Conservation (phyloP, 2,329 filamentous ascomycete genomes). For the Raffaelea arxii region DNA sequence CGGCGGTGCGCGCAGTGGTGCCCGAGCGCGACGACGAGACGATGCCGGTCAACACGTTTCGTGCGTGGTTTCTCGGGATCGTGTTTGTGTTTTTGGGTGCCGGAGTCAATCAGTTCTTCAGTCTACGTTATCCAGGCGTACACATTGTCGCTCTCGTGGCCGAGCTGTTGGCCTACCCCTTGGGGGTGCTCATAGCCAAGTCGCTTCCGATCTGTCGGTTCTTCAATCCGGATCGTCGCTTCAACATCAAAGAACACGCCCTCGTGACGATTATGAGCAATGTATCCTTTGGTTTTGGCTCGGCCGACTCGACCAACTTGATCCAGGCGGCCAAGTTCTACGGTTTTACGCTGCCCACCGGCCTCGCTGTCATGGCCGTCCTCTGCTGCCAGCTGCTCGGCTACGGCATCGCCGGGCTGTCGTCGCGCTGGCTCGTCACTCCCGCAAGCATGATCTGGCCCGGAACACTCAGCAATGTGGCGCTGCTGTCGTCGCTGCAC, state of each 20-base stretch:
- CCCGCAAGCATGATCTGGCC: constrained; percentile 30
- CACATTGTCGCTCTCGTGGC: constrained; percentile 35
- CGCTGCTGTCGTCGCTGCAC: constrained; percentile 27
- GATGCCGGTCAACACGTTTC: constrained; percentile 34
- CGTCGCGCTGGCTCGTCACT: constrained; percentile 25
- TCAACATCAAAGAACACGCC: constrained; percentile 37
- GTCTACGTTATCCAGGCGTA: constrained; percentile 33
- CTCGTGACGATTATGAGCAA: constrained; percentile 38
- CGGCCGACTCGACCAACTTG: constrained; percentile 34
- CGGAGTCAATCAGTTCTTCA: constrained; percentile 37
- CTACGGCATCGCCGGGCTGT: constrained; percentile 28
- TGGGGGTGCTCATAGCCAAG: constrained; percentile 28
- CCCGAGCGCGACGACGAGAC: constrained; percentile 21
- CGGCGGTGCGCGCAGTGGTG: constrained; percentile 21
- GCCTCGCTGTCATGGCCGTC: constrained; percentile 26
- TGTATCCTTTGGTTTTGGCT: constrained; percentile 35
- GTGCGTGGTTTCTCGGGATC: constrained; percentile 33
- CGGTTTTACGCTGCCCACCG: constrained; percentile 26
- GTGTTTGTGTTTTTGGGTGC: constrained; percentile 35
- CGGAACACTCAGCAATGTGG: constrained; percentile 25
- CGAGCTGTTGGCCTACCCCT: constrained; percentile 31
- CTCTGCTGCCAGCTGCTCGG: constrained; percentile 28
- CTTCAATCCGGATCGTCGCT: constrained; percentile 30
- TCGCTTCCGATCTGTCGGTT: constrained; percentile 26
- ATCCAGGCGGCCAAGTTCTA: constrained; percentile 33